These are phyloP conservation scores for Diutina mesorugosa DNA, from an alignment of 1,139 yeast species.

Conservation along the genomic window DNA sequence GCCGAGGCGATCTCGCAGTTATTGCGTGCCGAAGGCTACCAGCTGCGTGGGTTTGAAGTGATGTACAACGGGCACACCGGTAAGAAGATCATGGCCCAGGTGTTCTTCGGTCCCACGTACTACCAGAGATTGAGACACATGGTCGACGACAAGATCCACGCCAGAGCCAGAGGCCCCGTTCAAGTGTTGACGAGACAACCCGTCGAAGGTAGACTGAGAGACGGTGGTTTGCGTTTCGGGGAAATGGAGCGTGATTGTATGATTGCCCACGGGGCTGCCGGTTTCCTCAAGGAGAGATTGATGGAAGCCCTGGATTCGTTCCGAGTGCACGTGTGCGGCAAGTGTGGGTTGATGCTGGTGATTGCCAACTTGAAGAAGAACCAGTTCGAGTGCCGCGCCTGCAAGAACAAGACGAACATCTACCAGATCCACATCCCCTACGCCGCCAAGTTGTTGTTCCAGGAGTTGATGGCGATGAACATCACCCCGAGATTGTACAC, in stretches of 20 bases:
- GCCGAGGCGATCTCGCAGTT: conserved; percentile 91
- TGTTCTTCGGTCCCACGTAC: conserved; percentile 97
- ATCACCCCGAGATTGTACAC: conserved; percentile 80
- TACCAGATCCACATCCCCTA: conserved; percentile 96
- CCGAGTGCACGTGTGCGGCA: conserved; percentile 95
- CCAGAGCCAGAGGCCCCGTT: conserved; percentile 98
- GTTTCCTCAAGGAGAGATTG: conserved; percentile 89
- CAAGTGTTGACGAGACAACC: conserved; percentile 98
- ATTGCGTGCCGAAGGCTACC: conserved; percentile 91
- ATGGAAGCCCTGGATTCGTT: conserved; percentile 99
- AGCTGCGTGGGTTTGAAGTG: conserved; percentile 95
- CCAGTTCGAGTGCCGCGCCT: conserved; percentile 96
- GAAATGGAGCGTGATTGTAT: conserved; percentile 99
- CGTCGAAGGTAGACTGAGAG: conserved; percentile 98
- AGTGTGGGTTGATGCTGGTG: conserved; percentile 95
- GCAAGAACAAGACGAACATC: conserved; percentile 96
- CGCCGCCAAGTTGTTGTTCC: conserved; percentile 93
- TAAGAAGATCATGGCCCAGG: conserved; percentile 92
- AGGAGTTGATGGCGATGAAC: conserved; percentile 98
- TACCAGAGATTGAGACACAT: conserved; percentile 97
- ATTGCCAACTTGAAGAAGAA: conserved; percentile 94
- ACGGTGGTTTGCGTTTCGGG: conserved; percentile 99
- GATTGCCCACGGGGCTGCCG: conserved; percentile 99
- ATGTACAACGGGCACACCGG: conserved; percentile 99
- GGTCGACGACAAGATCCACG: conserved; percentile 99